Conservation (phyloP, 148 eudicot genomes). For the Vaccinium macrocarpon region DNA sequence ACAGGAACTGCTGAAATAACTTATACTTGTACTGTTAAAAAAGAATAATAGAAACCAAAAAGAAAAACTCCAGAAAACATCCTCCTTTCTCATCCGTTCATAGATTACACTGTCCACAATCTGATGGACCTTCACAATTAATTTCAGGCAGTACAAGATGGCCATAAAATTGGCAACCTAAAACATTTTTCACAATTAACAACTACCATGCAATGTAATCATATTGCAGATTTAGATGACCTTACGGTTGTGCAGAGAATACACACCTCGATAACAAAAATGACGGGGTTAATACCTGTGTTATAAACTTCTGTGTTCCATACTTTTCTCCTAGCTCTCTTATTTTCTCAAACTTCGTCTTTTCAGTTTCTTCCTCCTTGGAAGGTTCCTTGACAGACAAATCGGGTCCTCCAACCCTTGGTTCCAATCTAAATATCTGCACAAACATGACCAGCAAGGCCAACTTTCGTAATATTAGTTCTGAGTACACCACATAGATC, state of each 20-base stretch:
- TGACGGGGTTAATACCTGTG: slow-evolving; percentile 30
- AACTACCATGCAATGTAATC: background rate
- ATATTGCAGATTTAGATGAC: background rate
- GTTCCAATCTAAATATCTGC: slow-evolving; percentile 84
- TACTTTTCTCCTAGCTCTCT: slow-evolving; percentile 29
- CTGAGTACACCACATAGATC: background rate
- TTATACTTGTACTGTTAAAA: background rate
- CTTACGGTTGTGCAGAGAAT: background rate
- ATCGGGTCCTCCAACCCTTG: slow-evolving; percentile 40
- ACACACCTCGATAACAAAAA: background rate
- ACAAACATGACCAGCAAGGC: background rate
- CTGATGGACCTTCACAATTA: background rate
- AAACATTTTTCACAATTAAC: background rate
- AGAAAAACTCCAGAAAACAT: background rate
- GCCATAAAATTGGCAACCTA: background rate
- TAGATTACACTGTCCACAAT: background rate
- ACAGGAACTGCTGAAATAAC: background rate
- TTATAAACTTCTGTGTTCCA: slow-evolving; percentile 36
- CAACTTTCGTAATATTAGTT: background rate
- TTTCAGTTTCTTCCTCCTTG: slow-evolving; percentile 36
- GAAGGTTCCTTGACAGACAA: slow-evolving; percentile 30
- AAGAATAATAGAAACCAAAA: background rate
- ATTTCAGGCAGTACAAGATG: slow-evolving; percentile 2
- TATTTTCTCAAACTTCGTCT: slow-evolving; percentile 24
- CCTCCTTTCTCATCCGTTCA: background rate